phyloP scores from a whole-genome alignment of 768 basidiomycete species.

The Exidia glandulosa region DNA sequence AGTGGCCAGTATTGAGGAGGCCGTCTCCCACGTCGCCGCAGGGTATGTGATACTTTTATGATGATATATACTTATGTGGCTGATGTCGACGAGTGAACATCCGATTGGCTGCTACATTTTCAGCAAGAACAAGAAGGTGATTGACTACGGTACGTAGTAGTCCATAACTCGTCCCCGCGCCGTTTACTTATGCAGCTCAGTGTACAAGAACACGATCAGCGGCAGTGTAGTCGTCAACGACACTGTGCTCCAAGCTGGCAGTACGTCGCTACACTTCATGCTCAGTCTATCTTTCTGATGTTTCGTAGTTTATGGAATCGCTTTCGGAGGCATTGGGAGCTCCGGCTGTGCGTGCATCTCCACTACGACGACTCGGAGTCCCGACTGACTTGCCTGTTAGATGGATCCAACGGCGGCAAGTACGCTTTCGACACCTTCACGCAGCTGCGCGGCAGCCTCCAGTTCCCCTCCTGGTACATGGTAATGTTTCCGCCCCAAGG shows the following conservation, averaged over 20 bases:
- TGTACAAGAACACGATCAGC: constrained; percentile 59
- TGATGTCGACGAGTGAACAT: constrained; percentile 40
- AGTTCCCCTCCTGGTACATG: constrained; percentile 31
- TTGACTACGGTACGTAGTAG: constrained; percentile 41
- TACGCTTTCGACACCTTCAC: constrained; percentile 70
- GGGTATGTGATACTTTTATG: constrained; percentile 32
- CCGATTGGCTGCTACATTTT: constrained; percentile 76
- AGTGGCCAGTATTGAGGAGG: constrained; percentile 59
- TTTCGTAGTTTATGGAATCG: constrained; percentile 43
- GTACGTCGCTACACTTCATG: constrained; percentile 31
- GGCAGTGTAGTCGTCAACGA: constrained; percentile 68
- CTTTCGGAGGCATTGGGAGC: constrained; percentile 63
- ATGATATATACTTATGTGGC: not conserved
- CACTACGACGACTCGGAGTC: not conserved
- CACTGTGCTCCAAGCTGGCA: constrained; percentile 43
- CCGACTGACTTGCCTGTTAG: constrained; percentile 25
- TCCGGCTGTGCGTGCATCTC: constrained; percentile 49
- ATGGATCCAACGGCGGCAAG: constrained; percentile 62
- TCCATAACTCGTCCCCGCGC: no score
- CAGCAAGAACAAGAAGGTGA: constrained; percentile 44
- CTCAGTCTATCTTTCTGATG: not conserved
- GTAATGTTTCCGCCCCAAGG: no score
- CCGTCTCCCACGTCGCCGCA: constrained; percentile 62
- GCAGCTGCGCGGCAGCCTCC: constrained; percentile 48
- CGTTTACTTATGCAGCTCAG: constrained; percentile 26